phyloP scores from a whole-genome alignment of 306 rosid species.

The Dryas drummondii region DNA sequence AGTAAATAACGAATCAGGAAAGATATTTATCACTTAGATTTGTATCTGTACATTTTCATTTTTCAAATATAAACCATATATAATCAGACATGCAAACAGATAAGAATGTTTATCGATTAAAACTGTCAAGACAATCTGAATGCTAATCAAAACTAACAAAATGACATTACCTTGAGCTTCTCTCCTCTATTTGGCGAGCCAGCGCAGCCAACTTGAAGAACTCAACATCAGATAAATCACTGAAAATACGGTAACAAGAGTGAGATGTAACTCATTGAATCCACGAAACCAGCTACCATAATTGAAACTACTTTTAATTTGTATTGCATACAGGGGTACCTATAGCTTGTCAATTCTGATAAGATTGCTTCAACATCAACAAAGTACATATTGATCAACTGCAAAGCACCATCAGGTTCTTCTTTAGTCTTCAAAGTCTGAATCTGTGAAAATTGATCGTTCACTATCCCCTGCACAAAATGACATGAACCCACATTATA shows the following conservation, averaged over 20 bases:
- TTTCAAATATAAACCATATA: neutral
- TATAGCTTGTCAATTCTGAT: constrained; percentile 35
- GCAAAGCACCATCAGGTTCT: constrained; percentile 35
- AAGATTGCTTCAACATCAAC: constrained; percentile 39
- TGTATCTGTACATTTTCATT: neutral
- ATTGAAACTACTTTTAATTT: constrained; percentile 20
- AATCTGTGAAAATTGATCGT: constrained; percentile 40
- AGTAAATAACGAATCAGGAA: neutral
- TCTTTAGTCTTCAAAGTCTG: constrained; percentile 15
- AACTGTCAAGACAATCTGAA: neutral
- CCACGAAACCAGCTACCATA: constrained; percentile 7
- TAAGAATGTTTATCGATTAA: neutral
- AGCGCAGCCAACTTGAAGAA: constrained; percentile 37
- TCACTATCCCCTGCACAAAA: constrained; percentile 48
- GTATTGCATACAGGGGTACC: constrained; percentile 32
- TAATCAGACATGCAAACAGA: neutral
- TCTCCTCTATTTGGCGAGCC: constrained; percentile 39
- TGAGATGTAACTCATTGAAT: constrained; percentile 15
- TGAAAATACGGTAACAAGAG: constrained; percentile 20
- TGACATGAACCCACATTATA: constrained; percentile 5
- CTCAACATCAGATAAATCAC: constrained; percentile 38
- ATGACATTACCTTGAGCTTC: constrained; percentile 47
- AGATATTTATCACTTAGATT: neutral
- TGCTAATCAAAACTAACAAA: constrained; percentile 2
- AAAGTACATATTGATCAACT: constrained; percentile 37